Evolutionary conservation across 306 rosid genomes (phyloP).

Genomic region (Rosa lucieae): DNA sequence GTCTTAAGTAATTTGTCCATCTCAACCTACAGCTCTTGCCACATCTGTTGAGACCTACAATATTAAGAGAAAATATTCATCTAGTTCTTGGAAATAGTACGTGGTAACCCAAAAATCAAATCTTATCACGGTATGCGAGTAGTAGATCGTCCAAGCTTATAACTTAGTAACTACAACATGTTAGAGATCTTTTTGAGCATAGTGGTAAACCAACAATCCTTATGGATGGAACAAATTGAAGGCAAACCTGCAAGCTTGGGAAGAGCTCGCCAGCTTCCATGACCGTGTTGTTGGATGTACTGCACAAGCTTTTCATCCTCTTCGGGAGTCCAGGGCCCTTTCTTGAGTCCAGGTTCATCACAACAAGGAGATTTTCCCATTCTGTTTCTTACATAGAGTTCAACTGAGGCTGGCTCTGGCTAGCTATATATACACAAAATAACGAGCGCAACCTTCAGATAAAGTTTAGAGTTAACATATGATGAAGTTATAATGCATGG

Average conservation of each 20-base stretch:
- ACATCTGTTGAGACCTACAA: conserved; percentile 77
- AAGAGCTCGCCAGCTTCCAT: conserved; percentile 88
- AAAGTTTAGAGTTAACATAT: neutral
- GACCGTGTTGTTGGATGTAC: conserved; percentile 69
- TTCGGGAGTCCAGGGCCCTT: conserved; percentile 91
- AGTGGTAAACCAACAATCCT: neutral
- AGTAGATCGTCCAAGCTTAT: neutral
- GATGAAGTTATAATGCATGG: neutral
- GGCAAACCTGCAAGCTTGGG: conserved; percentile 73
- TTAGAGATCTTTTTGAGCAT: neutral
- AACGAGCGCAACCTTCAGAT: too few species aligned
- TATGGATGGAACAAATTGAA: neutral
- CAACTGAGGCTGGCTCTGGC: neutral
- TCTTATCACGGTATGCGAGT: too few species aligned
- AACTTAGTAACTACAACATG: neutral
- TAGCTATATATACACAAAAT: neutral
- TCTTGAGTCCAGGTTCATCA: conserved; percentile 79
- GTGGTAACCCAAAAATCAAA: too few species aligned
- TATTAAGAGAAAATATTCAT: neutral
- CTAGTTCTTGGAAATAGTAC: neutral
- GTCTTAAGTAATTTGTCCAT: conserved; percentile 87
- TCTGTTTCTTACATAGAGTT: conserved; percentile 21
- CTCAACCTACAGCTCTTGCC: conserved; percentile 88
- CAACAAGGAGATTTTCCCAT: conserved; percentile 78
- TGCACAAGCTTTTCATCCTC: conserved; percentile 75